Conservation (phyloP, 768 basidiomycete species). For the Leccinum obscurum region DNA sequence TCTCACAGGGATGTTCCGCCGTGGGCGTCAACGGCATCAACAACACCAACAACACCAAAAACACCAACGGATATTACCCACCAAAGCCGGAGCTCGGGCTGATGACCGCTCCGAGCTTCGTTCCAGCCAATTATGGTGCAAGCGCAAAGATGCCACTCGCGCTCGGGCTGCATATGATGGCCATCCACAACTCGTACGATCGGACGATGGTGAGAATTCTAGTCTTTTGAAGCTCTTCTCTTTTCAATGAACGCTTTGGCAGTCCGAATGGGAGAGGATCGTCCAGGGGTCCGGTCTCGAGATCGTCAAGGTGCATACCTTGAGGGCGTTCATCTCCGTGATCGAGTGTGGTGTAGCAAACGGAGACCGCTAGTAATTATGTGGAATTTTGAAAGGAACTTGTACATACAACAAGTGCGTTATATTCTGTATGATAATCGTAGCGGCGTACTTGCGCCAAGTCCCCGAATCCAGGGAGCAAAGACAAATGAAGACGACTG, state of each 20-base stretch:
- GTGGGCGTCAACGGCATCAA: background rate
- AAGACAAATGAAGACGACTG: no score
- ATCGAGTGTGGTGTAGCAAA: background rate
- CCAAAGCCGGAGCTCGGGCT: background rate
- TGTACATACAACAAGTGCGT: background rate
- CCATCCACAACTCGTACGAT: background rate
- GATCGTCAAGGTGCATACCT: background rate
- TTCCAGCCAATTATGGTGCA: background rate
- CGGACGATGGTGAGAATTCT: background rate
- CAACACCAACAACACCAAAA: background rate
- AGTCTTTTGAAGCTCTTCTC: background rate
- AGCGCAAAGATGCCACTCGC: background rate
- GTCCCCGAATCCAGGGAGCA: no score
- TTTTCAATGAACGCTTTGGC: background rate
- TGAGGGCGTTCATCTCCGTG: constrained; percentile 1
- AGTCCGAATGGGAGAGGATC: constrained; percentile 1
- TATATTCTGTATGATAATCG: background rate
- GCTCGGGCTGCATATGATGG: background rate
- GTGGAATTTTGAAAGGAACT: no score
- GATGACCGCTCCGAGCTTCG: background rate
- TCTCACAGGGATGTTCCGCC: background rate
- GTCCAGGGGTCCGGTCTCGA: background rate
- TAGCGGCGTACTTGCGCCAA: no score
- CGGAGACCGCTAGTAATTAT: background rate
- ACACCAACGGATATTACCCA: background rate